Conservation (phyloP, 169 alveolate genomes). For the Plasmodium ovale region DNA sequence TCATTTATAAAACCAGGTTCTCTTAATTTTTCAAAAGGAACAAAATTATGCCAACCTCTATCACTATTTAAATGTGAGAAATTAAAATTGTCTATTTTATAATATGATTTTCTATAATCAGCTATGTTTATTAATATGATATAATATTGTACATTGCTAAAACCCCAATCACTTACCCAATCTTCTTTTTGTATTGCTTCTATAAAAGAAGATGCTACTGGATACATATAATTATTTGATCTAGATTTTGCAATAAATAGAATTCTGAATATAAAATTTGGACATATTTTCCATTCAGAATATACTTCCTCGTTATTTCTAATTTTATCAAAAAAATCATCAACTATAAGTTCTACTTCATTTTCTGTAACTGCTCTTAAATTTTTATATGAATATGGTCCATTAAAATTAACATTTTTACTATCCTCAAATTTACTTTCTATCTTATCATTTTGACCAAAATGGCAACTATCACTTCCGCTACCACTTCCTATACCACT, state of each 20-base stretch:
- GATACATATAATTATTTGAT: slow-evolving; percentile 45
- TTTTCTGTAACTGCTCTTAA: slow-evolving; percentile 67
- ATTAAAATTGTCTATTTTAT: slow-evolving; percentile 84
- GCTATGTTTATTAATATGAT: slow-evolving; percentile 84
- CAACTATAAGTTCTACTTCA: slow-evolving; percentile 66
- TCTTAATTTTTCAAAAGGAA: slow-evolving; percentile 79
- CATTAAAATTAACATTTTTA: slow-evolving; percentile 30
- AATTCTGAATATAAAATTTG: slow-evolving; percentile 68
- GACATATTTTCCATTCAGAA: slow-evolving; percentile 71
- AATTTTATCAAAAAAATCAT: slow-evolving; percentile 65
- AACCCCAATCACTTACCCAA: slow-evolving; percentile 91
- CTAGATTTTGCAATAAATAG: slow-evolving; percentile 65
- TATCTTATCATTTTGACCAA: neutral
- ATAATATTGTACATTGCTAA: slow-evolving; percentile 86
- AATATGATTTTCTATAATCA: slow-evolving; percentile 83
- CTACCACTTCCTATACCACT: too few relatives aligned
- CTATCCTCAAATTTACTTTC: slow-evolving; percentile 22
- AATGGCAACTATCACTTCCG: neutral
- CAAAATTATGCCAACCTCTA: slow-evolving; percentile 89
- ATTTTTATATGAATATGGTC: slow-evolving; percentile 46
- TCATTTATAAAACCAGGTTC: slow-evolving; percentile 82
- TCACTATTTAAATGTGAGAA: slow-evolving; percentile 86
- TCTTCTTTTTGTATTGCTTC: slow-evolving; percentile 86
- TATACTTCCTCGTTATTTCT: slow-evolving; percentile 54
- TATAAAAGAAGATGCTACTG: slow-evolving; percentile 80